Evolutionary conservation across 1,139 yeast species (phyloP).

Genomic region (Geotrichum bryndzae): DNA sequence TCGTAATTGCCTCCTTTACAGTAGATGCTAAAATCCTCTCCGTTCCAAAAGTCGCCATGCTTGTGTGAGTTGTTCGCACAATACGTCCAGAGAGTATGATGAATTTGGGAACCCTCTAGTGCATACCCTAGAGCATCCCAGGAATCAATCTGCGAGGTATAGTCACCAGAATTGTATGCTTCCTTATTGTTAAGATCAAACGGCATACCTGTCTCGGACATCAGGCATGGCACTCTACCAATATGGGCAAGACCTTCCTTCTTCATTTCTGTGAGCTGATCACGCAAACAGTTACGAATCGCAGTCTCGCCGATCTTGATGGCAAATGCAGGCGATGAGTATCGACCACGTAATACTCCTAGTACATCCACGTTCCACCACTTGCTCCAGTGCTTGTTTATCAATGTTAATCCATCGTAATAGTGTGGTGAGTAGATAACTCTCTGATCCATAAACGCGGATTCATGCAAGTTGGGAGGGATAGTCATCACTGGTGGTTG

Average conservation of each 20-base stretch:
- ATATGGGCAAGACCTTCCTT: conserved; percentile 46
- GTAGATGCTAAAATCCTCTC: conserved; percentile 87
- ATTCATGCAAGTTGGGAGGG: conserved; percentile 61
- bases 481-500: conserved; percentile 77
- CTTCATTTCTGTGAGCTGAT: conserved; percentile 60
- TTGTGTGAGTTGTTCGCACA: conserved; percentile 62
- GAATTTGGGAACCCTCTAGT: conserved; percentile 62
- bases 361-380: conserved; percentile 71
- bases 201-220: conserved; percentile 94
- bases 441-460: conserved; percentile 26
- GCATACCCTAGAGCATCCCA: conserved; percentile 78
- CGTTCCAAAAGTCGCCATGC: conserved; percentile 89
- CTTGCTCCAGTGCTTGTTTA: conserved; percentile 71
- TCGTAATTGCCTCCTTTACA: conserved; percentile 52
- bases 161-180: conserved; percentile 61
- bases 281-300: conserved; percentile 63
- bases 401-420: conserved; percentile 86
- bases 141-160: conserved; percentile 70
- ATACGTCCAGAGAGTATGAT: conserved; percentile 85
- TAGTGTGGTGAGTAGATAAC: conserved; percentile 68
- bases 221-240: conserved; percentile 45
- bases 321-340: conserved; percentile 63
- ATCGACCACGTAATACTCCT: conserved; percentile 78
- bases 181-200: conserved; percentile 80
- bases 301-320: conserved; percentile 73